Evolutionary conservation across 106 monocot species (phyloP), one percentile per base, ranked within the genome.

Genomic region (Dioscorea dumetorum): DNA sequence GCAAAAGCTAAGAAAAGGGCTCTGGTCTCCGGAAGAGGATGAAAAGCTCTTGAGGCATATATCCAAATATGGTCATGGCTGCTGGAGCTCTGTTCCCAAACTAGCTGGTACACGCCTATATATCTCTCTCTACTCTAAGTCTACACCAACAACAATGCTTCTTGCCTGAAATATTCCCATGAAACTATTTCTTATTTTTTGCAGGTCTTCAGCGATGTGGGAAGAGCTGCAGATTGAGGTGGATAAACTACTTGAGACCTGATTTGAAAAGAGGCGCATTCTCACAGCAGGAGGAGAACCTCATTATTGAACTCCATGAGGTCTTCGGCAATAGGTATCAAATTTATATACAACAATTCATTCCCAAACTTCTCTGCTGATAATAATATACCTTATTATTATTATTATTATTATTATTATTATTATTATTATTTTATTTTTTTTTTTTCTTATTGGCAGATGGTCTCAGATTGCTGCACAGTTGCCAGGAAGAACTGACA

Each of bases 391-490:
- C n/a, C n/a, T n/a, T n/a, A n/a, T n/a, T n/a, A n/a, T n/a, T n/a
- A n/a, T n/a, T n/a, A n/a, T n/a, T n/a, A n/a, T n/a, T n/a, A n/a
- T n/a, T n/a, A n/a, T n/a, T n/a, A n/a, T n/a, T n/a, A n/a, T n/a
- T n/a, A n/a, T n/a, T n/a, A n/a, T n/a, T n/a, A n/a, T n/a, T n/a
- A n/a, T n/a, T n/a, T n/a, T n/a, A 28, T 3, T 28, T 28, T 28
- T 28, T 28, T 28, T 28, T 28, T 28, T 28, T 28, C 3, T 28
- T 28, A 28, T 28, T 28, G 28, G 28, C 74, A 83, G 83, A 49
- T 83, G 83, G 83, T 78, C 83, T 57, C 83, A 78, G 61, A 83
- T 83, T 74, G 83, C 83, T 24, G 83, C 83, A 33, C 79, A 76
- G 48, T 49, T 83, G 62, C 83, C 83, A 5, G 83, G 83, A 10